A percentile compares a stretch with the other conserved stretches of the same genome.
Evolutionary conservation across 352 stramenopile genomes (phyloP).

Genomic region (Globisporangium cystogenes): DNA sequence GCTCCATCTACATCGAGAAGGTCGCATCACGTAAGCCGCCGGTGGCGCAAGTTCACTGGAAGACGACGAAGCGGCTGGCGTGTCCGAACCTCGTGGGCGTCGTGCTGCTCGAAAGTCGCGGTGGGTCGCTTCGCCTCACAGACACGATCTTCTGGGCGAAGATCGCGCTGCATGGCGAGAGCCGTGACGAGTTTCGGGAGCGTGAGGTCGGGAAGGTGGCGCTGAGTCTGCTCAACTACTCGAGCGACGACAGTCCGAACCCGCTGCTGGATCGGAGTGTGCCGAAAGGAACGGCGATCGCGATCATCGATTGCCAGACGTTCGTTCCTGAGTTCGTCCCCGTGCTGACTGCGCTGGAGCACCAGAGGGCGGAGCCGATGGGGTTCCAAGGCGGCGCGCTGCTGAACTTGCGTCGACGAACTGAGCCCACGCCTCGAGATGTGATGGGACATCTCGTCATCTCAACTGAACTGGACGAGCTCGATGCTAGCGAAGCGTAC

Average conservation of each 20-base stretch:
- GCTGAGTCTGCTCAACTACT: constrained; percentile 70
- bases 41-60: constrained; percentile 65
- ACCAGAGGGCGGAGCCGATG: constrained; percentile 58
- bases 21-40: constrained; percentile 56
- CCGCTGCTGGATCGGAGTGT: constrained; percentile 40
- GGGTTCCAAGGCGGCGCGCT: constrained; percentile 71
- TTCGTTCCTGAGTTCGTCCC: constrained; percentile 88
- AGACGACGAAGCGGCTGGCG: constrained; percentile 69
- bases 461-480: constrained; percentile 1
- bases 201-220: constrained; percentile 52
- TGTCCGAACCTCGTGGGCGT: constrained; percentile 81
- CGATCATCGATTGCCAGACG: constrained; percentile 83
- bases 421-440: constrained; percentile 1
- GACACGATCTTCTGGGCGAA: constrained; percentile 78
- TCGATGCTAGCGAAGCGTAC: constrained; percentile 5
- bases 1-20: constrained; percentile 53
- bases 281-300: constrained; percentile 42
- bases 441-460: neutral
- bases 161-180: constrained; percentile 63
- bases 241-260: constrained; percentile 53
- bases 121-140: constrained; percentile 32
- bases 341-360: constrained; percentile 75
- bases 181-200: constrained; percentile 55
- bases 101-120: constrained; percentile 47
- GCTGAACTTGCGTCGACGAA: constrained; percentile 47